phyloP scores from a whole-genome alignment of 176 grass and related monocot genomes.

The Oryza coarctata region DNA sequence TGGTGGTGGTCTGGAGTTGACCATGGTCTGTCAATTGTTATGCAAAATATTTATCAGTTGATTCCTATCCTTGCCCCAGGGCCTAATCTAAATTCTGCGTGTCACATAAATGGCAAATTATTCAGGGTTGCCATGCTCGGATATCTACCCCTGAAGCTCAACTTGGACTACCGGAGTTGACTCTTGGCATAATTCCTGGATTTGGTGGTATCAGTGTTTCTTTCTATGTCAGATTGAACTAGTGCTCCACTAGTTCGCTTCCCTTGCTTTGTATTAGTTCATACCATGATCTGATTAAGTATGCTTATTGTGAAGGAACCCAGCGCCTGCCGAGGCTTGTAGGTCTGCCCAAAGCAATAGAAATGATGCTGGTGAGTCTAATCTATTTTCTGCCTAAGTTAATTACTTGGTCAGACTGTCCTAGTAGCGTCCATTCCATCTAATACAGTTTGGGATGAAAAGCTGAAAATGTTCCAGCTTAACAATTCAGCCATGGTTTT shows the following conservation, averaged over 20 bases:
- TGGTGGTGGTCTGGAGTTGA: slow-evolving; percentile 88
- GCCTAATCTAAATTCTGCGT: neutral
- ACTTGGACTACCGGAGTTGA: slow-evolving; percentile 95
- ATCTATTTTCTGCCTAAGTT: slow-evolving; percentile 24
- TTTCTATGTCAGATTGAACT: slow-evolving; percentile 13
- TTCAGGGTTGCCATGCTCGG: slow-evolving; percentile 93
- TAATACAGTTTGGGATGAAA: neutral
- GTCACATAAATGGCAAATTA: neutral
- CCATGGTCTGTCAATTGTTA: slow-evolving; percentile 56
- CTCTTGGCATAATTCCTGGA: slow-evolving; percentile 94
- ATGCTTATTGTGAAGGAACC: slow-evolving; percentile 56
- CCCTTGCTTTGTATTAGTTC: slow-evolving; percentile 5
- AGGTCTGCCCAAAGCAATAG: slow-evolving; percentile 83
- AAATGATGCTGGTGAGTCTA: slow-evolving; percentile 95
- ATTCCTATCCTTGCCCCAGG: slow-evolving; percentile 3
- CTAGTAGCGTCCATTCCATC: neutral
- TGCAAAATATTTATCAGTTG: neutral
- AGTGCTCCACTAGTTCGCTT: neutral
- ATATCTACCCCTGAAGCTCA: slow-evolving; percentile 93
- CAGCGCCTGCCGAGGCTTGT: slow-evolving; percentile 97
- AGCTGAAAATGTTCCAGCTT: neutral
- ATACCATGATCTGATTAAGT: slow-evolving; percentile 2
- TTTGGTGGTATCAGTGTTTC: slow-evolving; percentile 67
- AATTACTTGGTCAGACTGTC: neutral
- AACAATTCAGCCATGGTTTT: neutral